A percentile compares a stretch with the other conserved stretches of the same genome.
phyloP scores from a whole-genome alignment of 176 grass and related monocot genomes.

The Bolboschoenus planiculmis region DNA sequence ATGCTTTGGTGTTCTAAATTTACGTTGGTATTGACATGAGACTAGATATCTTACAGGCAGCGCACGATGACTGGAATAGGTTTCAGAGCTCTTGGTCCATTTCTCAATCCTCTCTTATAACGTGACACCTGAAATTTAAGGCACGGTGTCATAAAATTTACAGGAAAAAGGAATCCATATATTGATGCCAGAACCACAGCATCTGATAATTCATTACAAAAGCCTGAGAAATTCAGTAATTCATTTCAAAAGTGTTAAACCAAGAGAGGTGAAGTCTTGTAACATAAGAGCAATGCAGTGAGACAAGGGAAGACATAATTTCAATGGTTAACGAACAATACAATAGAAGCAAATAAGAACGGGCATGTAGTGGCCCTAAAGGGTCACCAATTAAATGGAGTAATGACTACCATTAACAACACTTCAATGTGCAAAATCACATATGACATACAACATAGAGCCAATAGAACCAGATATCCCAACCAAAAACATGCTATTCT shows the following conservation, averaged over 20 bases:
- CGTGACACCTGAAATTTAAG: slow-evolving; percentile 57
- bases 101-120: slow-evolving; percentile 81
- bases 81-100: slow-evolving; percentile 83
- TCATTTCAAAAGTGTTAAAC: neutral
- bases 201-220: neutral
- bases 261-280: neutral
- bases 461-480: neutral
- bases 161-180: neutral
- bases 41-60: slow-evolving; percentile 55
- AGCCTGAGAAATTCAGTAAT: neutral
- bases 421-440: neutral
- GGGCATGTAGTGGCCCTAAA: neutral
- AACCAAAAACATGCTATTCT: neutral
- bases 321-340: neutral
- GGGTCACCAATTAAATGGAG: neutral
- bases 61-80: slow-evolving; percentile 88
- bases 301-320: neutral
- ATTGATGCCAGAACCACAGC: neutral
- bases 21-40: neutral
- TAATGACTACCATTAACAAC: neutral
- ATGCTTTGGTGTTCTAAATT: neutral
- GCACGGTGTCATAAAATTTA: neutral
- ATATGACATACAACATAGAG: neutral
- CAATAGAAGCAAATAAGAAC: neutral
- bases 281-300: neutral